Evolutionary conservation across 1,284 basidiomycete species (phyloP), one percentile per base, ranked within the genome.

Genomic region (Tetrapyrgos nigripes): DNA sequence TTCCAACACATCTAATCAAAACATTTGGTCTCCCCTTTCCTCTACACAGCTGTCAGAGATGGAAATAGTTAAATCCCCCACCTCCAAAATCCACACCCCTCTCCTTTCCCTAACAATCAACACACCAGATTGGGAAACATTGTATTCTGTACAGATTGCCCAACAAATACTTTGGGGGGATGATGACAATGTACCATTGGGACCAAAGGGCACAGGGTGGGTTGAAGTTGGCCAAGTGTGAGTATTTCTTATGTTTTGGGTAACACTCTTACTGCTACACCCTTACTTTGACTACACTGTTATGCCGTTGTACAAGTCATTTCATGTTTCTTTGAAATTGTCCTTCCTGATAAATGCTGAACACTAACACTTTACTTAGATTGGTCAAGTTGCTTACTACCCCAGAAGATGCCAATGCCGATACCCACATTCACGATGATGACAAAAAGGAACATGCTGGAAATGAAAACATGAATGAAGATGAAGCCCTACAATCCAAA

Each of bases 51-150:
- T n/a, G n/a, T n/a, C n/a, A n/a, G n/a, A n/a, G n/a, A n/a, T n/a
- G n/a, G n/a, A n/a, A n/a, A n/a, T 40, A 13, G 35, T 50, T 24
- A 88, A 87, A 66, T 72, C 77, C 44, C 74, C 93, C 35, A 91
- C 85, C 26, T 73, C 73, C n/a, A 76, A 78, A 27, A 79, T 91
- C 8, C 80, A 85, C 65, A 66, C 74, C 9, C 79, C 80, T 61
- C 66, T 93, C 62, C 65, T 77, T 45, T 77, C 78, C 50, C 73
- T 88, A 71, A 89, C 87, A 0, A 82, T 92, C 50, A 91, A 92
- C 67, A 86, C 86, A 0, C 82, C 82, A 1, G 86, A 92, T 67
- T 92, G 91, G 87, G 84, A 88, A 55, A 86, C 86, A 0, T 70
- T 85, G 6, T 83, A 85, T 63, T 75, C 76, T n/a, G 72, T 84